Conservation (phyloP, 192 early-diverging fungal species). For the Coemansia sp. region DNA sequence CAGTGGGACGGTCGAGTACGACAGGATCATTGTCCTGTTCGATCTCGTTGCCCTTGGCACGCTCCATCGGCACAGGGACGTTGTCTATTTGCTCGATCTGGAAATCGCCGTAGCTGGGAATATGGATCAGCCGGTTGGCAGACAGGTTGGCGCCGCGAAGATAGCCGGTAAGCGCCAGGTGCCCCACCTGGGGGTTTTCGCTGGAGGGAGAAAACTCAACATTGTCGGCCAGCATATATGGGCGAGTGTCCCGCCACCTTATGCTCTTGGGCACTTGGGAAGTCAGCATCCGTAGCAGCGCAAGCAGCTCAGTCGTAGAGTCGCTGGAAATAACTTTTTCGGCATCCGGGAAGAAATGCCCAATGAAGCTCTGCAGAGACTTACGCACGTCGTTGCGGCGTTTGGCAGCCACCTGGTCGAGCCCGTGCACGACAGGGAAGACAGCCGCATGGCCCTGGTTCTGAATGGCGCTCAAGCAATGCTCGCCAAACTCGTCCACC, state of each 20-base stretch:
- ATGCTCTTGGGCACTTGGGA: slow-evolving; percentile 74
- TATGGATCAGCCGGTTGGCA: slow-evolving; percentile 88
- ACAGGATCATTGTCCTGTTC: slow-evolving; percentile 32
- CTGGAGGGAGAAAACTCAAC: slow-evolving; percentile 61
- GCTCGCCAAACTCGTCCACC: slow-evolving; percentile 91
- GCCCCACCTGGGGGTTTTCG: slow-evolving; percentile 54
- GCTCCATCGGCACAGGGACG: slow-evolving; percentile 36
- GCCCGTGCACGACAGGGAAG: slow-evolving; percentile 69
- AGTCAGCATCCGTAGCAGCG: slow-evolving; percentile 73
- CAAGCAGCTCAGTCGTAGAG: slow-evolving; percentile 58
- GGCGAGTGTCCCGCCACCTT: slow-evolving; percentile 81
- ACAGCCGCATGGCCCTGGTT: slow-evolving; percentile 81
- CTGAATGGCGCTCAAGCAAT: slow-evolving; percentile 77
- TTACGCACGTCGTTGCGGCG: slow-evolving; percentile 73
- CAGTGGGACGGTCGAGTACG: slow-evolving; percentile 70
- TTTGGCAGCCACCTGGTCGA: slow-evolving; percentile 64
- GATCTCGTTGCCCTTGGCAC: slow-evolving; percentile 26
- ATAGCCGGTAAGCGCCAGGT: slow-evolving; percentile 80
- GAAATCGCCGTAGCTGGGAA: slow-evolving; percentile 93
- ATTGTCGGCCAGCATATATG: slow-evolving; percentile 84
- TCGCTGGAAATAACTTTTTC: slow-evolving; percentile 68
- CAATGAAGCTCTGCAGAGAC: slow-evolving; percentile 79
- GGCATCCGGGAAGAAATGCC: slow-evolving; percentile 84
- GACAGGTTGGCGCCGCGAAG: slow-evolving; percentile 80
- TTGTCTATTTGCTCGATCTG: slow-evolving; percentile 70